These are phyloP conservation scores for Magnolia changhungtana DNA, from an alignment of 164 flowering plant species.

Conservation along the genomic window DNA sequence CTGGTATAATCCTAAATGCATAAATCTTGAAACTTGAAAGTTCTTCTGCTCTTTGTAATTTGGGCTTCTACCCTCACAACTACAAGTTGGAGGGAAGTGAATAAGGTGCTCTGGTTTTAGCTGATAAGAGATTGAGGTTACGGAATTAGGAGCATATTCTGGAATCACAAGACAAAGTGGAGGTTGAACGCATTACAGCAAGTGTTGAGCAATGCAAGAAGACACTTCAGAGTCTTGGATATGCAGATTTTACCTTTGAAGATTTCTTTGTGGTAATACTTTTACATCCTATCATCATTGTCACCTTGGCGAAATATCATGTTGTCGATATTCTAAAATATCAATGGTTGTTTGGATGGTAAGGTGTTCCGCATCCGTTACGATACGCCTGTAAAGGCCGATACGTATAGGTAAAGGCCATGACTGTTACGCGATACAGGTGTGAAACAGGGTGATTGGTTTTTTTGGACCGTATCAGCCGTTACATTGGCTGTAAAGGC, in stretches of 20 bases:
- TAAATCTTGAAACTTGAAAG: constrained; percentile 20
- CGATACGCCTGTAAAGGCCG: too few relatives aligned
- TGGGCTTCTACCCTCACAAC: constrained; percentile 19
- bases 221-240: constrained; percentile 78
- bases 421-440: too few relatives aligned
- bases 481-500: too few relatives aligned
- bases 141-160: constrained; percentile 75
- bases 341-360: too few relatives aligned
- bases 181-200: constrained; percentile 69
- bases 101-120: constrained; percentile 15
- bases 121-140: constrained; percentile 26
- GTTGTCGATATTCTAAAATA: too few relatives aligned
- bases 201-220: constrained; percentile 79
- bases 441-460: too few relatives aligned
- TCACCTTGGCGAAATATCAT: neutral
- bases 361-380: too few relatives aligned
- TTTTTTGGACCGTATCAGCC: too few relatives aligned
- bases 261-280: constrained; percentile 73
- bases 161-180: constrained; percentile 70
- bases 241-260: constrained; percentile 91
- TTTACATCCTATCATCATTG: neutral
- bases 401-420: too few relatives aligned
- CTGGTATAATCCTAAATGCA: constrained; percentile 47
- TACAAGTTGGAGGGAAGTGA: constrained; percentile 20
- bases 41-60: constrained; percentile 12